These are phyloP conservation scores for Combretum micranthum DNA, from an alignment of 345 rosid species.

Conservation along the genomic window DNA sequence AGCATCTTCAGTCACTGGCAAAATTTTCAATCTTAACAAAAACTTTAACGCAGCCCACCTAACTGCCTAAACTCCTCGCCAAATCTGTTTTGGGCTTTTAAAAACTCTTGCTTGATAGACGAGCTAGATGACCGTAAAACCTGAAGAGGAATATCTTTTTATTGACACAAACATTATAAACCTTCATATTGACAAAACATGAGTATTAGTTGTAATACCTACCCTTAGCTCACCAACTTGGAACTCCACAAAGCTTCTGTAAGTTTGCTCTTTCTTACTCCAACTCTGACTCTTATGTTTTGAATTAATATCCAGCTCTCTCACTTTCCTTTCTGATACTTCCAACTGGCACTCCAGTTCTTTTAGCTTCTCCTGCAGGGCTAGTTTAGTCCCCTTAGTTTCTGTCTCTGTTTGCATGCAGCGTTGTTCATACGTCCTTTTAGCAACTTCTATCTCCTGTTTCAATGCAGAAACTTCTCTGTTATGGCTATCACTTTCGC, in stretches of 20 bases:
- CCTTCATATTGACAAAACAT: conserved; percentile 3
- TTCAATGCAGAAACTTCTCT: conserved; percentile 26
- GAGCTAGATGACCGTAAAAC: conserved; percentile 46
- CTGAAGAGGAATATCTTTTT: conserved; percentile 28
- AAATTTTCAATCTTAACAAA: not conserved
- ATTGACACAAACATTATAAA: conserved; percentile 3
- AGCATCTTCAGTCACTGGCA: not conserved
- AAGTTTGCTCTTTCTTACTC: conserved; percentile 45
- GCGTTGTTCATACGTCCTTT: conserved; percentile 35
- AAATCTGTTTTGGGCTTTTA: conserved; percentile 35
- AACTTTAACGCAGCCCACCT: conserved; percentile 31
- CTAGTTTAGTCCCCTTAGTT: conserved; percentile 32
- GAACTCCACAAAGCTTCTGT: conserved; percentile 25
- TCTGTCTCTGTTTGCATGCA: conserved; percentile 53
- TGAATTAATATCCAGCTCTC: conserved; percentile 37
- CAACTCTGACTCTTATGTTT: conserved; percentile 35
- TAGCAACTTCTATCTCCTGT: conserved; percentile 41
- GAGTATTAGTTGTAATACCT: conserved; percentile 11
- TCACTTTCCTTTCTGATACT: conserved; percentile 23
- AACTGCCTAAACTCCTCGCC: conserved; percentile 44
- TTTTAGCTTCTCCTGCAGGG: conserved; percentile 5
- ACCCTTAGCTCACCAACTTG: conserved; percentile 59
- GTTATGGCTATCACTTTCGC: conserved; percentile 4
- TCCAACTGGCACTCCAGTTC: conserved; percentile 8
- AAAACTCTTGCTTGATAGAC: conserved; percentile 62